phyloP scores from a whole-genome alignment of 2,329 filamentous ascomycete species.

The Sporothrix luriei region DNA sequence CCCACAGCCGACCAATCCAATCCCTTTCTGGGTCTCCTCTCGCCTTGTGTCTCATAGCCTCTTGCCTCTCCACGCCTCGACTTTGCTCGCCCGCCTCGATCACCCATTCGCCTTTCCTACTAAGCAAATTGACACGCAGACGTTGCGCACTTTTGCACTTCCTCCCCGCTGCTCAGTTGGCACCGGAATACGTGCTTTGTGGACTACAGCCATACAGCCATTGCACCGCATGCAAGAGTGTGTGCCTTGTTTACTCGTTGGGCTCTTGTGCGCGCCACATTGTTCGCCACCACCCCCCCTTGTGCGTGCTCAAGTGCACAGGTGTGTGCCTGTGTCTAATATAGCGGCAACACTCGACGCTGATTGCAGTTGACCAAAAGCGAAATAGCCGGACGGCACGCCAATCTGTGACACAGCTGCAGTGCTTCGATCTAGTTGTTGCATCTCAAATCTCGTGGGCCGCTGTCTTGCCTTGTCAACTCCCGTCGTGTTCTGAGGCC shows the following conservation, averaged over 20 bases:
- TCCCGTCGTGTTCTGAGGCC: conserved; percentile 9
- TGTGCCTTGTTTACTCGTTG: conserved; percentile 15
- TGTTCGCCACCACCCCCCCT: conserved; percentile 7
- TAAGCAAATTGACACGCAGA: background rate
- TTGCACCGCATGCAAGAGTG: conserved; percentile 19
- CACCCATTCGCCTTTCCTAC: conserved; percentile 14
- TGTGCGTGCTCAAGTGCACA: background rate
- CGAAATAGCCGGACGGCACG: conserved; percentile 27
- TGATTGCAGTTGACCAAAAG: background rate
- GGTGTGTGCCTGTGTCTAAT: conserved; percentile 14
- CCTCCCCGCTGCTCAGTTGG: background rate
- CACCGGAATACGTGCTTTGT: background rate
- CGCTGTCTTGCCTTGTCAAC: conserved; percentile 2
- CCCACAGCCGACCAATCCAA: conserved; percentile 16
- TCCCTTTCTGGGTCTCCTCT: background rate
- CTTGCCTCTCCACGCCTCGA: conserved; percentile 1
- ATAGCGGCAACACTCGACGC: background rate
- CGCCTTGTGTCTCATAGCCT: background rate
- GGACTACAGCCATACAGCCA: conserved; percentile 6
- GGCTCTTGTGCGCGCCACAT: conserved; percentile 17
- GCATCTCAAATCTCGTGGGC: conserved; percentile 19
- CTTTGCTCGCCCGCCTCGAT: background rate
- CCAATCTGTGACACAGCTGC: conserved; percentile 22
- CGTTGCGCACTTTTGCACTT: background rate
- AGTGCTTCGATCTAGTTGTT: conserved; percentile 22